Base-by-base conservation (phyloP, 352 stramenopile genomes). In the Phytopythium montanum region DNA sequence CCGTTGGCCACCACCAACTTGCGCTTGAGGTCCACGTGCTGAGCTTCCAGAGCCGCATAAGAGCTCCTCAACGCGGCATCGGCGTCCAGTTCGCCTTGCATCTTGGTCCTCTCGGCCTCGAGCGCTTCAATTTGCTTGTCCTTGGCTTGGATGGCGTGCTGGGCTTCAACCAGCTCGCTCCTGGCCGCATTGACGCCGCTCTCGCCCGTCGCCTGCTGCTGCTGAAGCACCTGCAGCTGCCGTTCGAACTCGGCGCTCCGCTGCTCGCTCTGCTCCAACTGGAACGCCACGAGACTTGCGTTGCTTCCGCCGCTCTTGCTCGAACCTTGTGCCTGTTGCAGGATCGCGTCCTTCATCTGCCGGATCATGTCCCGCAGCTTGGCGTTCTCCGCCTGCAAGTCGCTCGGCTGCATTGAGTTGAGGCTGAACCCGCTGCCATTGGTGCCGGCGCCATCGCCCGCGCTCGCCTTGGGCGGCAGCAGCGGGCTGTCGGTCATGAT, bases 331-430 rank as follows among this genome's bases (percentile, higher is more conserved):
- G 78, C 75, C 62, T 90, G 76, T 48, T 90, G 65, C 12, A 61
- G 54, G 21, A 91, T 68, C 6, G 81, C 82, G 25, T 90, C 72
- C 49, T 83, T 87, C 83, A 93, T 93, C 49, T 90, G 73, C 28
- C 68, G 77, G 58, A 93, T 93, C n/a, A 91, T 39, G 34, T 88
- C 82, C 61, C 76, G 78, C 14, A 92, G 59, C 39, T 85, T 85
- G 3, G 63, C 56, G 45, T 88, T 92, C 54, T 92, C 79, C 7
- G 68, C 61, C 33, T 85, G 73, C 26, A 90, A 61, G 9, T 70
- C 51, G 10, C 63, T 62, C 3, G 44, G 25, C 2, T 41, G 64
- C 3, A 39, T 34, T 0, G 49, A n/a, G 29, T 25, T 21, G 5
- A 55, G 6, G 36, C 54, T 28, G 19, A 39, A 28, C 21, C 60